Conservation (phyloP, 129 eudicot species). For the Chrysanthemum seticuspe region DNA sequence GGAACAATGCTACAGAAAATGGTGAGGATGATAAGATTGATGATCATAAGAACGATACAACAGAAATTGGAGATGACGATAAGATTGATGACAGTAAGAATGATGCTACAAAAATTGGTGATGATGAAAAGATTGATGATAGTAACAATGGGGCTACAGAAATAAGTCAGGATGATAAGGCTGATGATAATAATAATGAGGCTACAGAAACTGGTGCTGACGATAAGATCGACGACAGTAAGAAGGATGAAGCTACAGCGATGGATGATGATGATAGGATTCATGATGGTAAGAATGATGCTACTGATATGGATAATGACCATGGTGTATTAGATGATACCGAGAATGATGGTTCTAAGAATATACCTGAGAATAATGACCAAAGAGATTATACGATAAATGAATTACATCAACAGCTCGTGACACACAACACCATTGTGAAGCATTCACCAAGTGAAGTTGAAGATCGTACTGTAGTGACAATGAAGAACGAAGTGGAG, state of each 20-base stretch:
- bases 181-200: slow-evolving; percentile 16
- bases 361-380: slow-evolving; percentile 28
- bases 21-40: slow-evolving; percentile 24
- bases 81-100: slow-evolving; percentile 24
- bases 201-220: slow-evolving; percentile 12
- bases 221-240: slow-evolving; percentile 22
- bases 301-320: slow-evolving; percentile 21
- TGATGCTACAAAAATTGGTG: slow-evolving; percentile 5
- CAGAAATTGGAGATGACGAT: slow-evolving; percentile 5
- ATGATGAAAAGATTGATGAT: neutral
- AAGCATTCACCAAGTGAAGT: slow-evolving; percentile 35
- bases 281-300: slow-evolving; percentile 23
- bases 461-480: slow-evolving; percentile 34
- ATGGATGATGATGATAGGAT: slow-evolving; percentile 16
- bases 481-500: slow-evolving; percentile 32
- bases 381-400: slow-evolving; percentile 24
- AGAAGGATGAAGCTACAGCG: slow-evolving; percentile 20
- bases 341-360: slow-evolving; percentile 22
- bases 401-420: slow-evolving; percentile 38
- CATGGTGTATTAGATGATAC: slow-evolving; percentile 22
- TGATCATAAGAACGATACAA: slow-evolving; percentile 24
- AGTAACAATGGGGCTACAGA: neutral
- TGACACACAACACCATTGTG: slow-evolving; percentile 34
- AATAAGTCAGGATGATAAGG: neutral
- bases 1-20: slow-evolving; percentile 12